Evolutionary conservation across 2,329 filamentous ascomycete genomes (phyloP), one percentile per base, ranked within the genome.

Genomic region (Cryphonectria nitschkei): DNA sequence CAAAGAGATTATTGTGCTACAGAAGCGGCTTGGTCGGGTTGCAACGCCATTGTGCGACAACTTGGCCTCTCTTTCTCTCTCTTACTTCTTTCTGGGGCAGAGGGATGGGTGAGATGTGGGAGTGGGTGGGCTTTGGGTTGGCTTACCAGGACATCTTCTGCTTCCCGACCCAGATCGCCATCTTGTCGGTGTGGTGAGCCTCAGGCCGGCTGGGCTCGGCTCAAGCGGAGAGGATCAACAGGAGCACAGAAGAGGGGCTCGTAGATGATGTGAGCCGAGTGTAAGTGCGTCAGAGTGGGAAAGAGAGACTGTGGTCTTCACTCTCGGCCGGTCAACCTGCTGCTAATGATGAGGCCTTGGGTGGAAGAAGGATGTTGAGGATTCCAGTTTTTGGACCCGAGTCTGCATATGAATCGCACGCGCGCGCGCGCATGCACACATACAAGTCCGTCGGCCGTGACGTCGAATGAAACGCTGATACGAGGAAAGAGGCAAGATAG

Each of bases 101-200:
- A 63, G 22, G 9, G 50, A 56, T 14, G 29, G 26, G 32, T 34
- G 19, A 34, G 43, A 34, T 56, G 52, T 56, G 52, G 52, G 13
- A 16, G 29, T 32, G 4, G 13, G 54, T 56, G 4, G 26, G 54
- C 11, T 56, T n/a, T 19, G 29, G 39, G 14, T 58, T 11, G 37
- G 29, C 71, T 73, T 50, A 73, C 71, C 71, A 73, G 60, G 71
- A 73, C 71, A 73, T 73, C 54, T 73, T 73, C 63, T 73, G 71
- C 52, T 73, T 73, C 61, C 71, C 71, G 50, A 73, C 71, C 71
- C 71, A 73, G 65, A 73, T 73, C 22, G 71, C 71, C 71, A 73
- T 73, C 46, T 64, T 60, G 63, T 19, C 46, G 46, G 39, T 70
- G 32, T 39, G 65, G 52, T 58, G 60, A 67, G 70, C 67, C 67